Evolutionary conservation across 2,329 filamentous ascomycete genomes (phyloP), one percentile per base, ranked within the genome.

Genomic region (Dactylellina sp.): DNA sequence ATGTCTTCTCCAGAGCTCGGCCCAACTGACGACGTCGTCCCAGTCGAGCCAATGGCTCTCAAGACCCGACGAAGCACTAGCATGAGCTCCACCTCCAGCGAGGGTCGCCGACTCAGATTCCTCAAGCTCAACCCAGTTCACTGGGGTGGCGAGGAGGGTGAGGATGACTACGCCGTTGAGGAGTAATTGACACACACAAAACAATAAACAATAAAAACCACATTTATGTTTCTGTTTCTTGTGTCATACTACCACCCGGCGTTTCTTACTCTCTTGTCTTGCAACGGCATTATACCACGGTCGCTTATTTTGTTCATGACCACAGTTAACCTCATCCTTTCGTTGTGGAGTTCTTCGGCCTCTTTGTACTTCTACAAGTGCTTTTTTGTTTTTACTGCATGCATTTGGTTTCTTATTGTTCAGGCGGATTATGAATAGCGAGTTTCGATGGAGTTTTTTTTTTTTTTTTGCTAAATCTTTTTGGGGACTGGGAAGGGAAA

Each of bases 111-210:
- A 74, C 81, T 82, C 77, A 83, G 84, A 70, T 86, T 89, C 80
- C 84, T 89, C 77, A 89, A 88, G 83, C 86, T 89, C 68, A 86
- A 86, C 22, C 87, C 87, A 35, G 87, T 89, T 71, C 86, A 89
- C 84, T 88, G 84, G 81, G 87, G 87, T 76, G 86, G 82, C 20
- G 86, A 83, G 75, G 85, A 85, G 63, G 82, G 86, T 82, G 84
- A 86, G 82, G 83, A 82, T 49, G 87, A 89, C 82, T 88, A 79
- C 68, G 78, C 78, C 56, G 77, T 80, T 28, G 77, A 79, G 60
- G 77, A 78, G 74, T 79, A 79, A 65, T 5, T 32, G 5, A 66
- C 57, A 25, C n/a, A n/a, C n/a, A n/a, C n/a, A n/a, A n/a, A n/a
- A n/a, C n/a, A n/a, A n/a, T n/a, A 16, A 9, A 61, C 39, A 52